A percentile compares a stretch with the other conserved stretches of the same genome.
Evolutionary conservation across 306 rosid species (phyloP).

Genomic region (Cucurbita maxima): DNA sequence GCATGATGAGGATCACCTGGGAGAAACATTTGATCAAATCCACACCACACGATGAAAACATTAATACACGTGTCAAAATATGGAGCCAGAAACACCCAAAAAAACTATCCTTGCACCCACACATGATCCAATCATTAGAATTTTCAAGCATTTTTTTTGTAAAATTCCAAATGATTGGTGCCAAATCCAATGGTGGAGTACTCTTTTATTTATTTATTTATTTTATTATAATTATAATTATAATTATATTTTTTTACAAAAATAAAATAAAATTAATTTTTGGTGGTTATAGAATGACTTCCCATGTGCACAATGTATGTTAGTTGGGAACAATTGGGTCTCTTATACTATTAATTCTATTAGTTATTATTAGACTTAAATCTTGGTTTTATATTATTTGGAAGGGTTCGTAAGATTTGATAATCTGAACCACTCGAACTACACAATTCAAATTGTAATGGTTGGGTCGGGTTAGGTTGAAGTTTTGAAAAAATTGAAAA

Average conservation of each 20-base stretch:
- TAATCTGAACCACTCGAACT: no score
- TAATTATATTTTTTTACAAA: neutral
- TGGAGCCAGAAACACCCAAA: slow-evolving; percentile 1
- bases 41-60: neutral
- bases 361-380: neutral
- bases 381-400: neutral
- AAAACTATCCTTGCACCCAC: neutral
- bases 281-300: neutral
- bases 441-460: no score
- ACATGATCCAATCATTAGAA: neutral
- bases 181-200: neutral
- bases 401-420: no score
- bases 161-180: slow-evolving; percentile 5
- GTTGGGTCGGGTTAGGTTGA: no score
- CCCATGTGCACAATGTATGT: slow-evolving; percentile 2
- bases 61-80: neutral
- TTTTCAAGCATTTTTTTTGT: slow-evolving; percentile 3
- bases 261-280: neutral
- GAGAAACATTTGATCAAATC: neutral
- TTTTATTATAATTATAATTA: no score
- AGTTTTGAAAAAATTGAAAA: no score
- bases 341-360: neutral
- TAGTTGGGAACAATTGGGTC: slow-evolving; percentile 3
- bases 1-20: neutral
- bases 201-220: neutral